Evolutionary conservation across 352 stramenopile genomes (phyloP).

Genomic region (Phytophthora citricola): DNA sequence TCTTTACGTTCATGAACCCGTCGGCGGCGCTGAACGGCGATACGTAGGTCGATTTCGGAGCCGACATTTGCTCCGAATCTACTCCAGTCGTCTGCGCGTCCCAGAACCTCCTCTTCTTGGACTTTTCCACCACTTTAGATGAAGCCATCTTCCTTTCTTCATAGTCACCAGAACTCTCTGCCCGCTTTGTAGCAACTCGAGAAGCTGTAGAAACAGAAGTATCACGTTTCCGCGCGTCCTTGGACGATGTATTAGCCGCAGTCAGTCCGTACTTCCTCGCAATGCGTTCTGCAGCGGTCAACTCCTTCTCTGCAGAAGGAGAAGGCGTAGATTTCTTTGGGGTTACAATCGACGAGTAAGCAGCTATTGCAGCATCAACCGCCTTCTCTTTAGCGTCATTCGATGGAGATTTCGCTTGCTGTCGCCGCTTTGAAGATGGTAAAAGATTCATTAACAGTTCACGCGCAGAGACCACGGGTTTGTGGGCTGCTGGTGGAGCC

Average conservation of each 20-base stretch:
- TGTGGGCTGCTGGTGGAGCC: constrained; percentile 18
- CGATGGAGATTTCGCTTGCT: constrained; percentile 3
- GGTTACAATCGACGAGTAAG: constrained; percentile 22
- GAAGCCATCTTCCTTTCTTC: constrained; percentile 7
- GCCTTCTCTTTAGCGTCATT: constrained; percentile 14
- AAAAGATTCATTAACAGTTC: constrained; percentile 65
- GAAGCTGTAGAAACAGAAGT: constrained; percentile 2
- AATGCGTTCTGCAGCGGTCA: constrained; percentile 60
- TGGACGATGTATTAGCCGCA: constrained; percentile 17
- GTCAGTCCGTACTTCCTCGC: constrained; percentile 68
- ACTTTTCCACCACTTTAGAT: constrained; percentile 9
- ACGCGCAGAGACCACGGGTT: constrained; percentile 69
- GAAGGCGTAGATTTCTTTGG: constrained; percentile 13
- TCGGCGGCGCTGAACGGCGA: constrained; percentile 61
- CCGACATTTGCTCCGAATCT: constrained; percentile 3
- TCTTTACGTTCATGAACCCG: constrained; percentile 38
- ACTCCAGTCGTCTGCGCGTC: constrained; percentile 25
- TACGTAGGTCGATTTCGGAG: constrained; percentile 41
- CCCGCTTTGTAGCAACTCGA: not conserved
- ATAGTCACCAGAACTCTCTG: constrained; percentile 2
- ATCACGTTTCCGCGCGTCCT: constrained; percentile 5
- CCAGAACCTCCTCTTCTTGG: constrained; percentile 42
- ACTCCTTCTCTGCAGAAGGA: constrained; percentile 8
- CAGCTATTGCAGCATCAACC: constrained; percentile 13
- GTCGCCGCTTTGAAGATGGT: constrained; percentile 20